Evolutionary conservation across 495 filamentous ascomycete genomes (phyloP).

Genomic region (Lentithecium fluviatile): DNA sequence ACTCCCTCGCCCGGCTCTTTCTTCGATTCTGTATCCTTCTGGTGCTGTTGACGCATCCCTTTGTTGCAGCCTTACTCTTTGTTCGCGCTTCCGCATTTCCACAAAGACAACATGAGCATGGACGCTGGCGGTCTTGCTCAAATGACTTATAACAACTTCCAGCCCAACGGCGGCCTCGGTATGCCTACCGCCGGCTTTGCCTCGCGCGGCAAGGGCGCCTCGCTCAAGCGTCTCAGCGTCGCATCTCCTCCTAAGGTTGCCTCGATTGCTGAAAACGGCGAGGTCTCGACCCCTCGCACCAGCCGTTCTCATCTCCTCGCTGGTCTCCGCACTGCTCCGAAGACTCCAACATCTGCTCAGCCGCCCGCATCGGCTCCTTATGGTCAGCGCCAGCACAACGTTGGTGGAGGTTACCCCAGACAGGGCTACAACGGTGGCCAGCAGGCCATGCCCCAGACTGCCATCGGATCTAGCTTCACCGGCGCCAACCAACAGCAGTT

Average conservation of each 20-base stretch:
- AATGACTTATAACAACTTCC: slow-evolving; percentile 85
- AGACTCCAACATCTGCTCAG: slow-evolving; percentile 59
- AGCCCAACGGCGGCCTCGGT: slow-evolving; percentile 63
- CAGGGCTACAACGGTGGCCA: slow-evolving; percentile 43
- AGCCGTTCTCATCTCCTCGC: slow-evolving; percentile 93
- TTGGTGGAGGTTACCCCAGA: slow-evolving; percentile 47
- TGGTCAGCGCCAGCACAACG: slow-evolving; percentile 52
- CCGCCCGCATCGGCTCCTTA: slow-evolving; percentile 63
- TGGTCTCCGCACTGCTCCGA: slow-evolving; percentile 88
- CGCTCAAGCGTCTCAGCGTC: slow-evolving; percentile 78
- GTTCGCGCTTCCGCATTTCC: slow-evolving; percentile 3
- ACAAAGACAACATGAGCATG: slow-evolving; percentile 65
- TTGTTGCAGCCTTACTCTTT: slow-evolving; percentile 24
- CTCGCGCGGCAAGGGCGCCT: slow-evolving; percentile 75
- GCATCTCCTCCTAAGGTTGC: slow-evolving; percentile 58
- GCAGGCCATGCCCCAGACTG: slow-evolving; percentile 60
- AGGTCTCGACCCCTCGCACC: slow-evolving; percentile 79
- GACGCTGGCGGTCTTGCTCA: slow-evolving; percentile 99
- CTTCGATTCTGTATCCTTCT: slow-evolving; percentile 36
- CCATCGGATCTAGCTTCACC: slow-evolving; percentile 57
- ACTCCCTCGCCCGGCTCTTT: slow-evolving; percentile 14
- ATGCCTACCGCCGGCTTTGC: slow-evolving; percentile 77
- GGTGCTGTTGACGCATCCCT: slow-evolving; percentile 19
- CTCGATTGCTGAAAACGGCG: slow-evolving; percentile 64
- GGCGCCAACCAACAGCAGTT: slow-evolving; percentile 43